These are phyloP conservation scores for Pseudocercospora cruenta DNA, from an alignment of 2,329 filamentous ascomycete genomes.

Conservation along the genomic window DNA sequence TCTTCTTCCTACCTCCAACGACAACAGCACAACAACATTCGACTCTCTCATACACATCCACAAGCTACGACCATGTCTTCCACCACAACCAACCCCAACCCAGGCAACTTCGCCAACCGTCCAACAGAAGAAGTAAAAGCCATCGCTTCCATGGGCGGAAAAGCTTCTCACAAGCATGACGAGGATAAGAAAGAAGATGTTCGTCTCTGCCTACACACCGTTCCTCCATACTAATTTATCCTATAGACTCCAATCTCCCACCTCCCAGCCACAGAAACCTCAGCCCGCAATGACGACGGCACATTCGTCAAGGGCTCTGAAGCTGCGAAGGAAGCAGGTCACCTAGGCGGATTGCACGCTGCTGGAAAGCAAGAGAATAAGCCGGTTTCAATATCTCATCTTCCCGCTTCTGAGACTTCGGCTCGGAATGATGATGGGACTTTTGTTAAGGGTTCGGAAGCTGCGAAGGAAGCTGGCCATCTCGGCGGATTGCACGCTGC, in stretches of 20 bases:
- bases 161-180: constrained; percentile 36
- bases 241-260: background rate
- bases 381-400: constrained; percentile 13
- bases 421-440: constrained; percentile 34
- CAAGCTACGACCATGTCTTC: background rate
- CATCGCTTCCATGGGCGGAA: constrained; percentile 55
- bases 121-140: constrained; percentile 54
- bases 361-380: constrained; percentile 17
- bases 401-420: too few relatives aligned
- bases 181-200: constrained; percentile 1
- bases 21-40: background rate
- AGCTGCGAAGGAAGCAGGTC: constrained; percentile 30
- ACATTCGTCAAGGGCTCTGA: constrained; percentile 30
- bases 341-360: constrained; percentile 28
- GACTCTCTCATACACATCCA: background rate
- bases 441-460: constrained; percentile 29
- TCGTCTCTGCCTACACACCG: too few relatives aligned
- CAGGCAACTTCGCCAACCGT: constrained; percentile 58
- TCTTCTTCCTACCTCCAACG: background rate
- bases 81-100: constrained; percentile 44
- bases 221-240: too few relatives aligned
- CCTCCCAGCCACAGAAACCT: background rate
- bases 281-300: constrained; percentile 34
- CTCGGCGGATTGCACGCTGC: constrained; percentile 27
- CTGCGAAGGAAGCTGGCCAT: constrained; percentile 31